Evolutionary conservation across 768 basidiomycete species (phyloP).

Genomic region (Hygrocybe coccinea): DNA sequence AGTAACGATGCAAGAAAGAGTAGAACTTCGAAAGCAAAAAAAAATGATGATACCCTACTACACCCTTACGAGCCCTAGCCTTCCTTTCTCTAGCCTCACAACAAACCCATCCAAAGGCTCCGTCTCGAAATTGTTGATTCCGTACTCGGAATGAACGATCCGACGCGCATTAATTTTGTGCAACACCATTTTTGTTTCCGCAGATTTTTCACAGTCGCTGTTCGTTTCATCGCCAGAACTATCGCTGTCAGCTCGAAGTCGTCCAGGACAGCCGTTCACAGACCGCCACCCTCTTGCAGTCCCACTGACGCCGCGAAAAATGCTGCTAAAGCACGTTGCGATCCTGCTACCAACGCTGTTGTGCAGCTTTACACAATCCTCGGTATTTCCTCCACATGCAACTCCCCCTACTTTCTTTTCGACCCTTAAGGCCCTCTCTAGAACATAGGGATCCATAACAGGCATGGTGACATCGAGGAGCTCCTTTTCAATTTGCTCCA

Average conservation of each 20-base stretch:
- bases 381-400: neutral
- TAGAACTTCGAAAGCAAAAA: neutral
- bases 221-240: conserved; percentile 26
- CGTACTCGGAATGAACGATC: conserved; percentile 64
- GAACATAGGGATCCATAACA: conserved; percentile 39
- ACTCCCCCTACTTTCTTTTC: conserved; percentile 1
- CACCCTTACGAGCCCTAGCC: conserved; percentile 45
- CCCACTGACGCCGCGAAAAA: neutral
- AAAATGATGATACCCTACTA: neutral
- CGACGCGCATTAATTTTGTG: conserved; percentile 67
- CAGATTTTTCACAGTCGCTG: conserved; percentile 27
- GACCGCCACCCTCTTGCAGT: conserved; percentile 1
- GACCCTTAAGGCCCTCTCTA: conserved; percentile 34
- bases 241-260: conserved; percentile 6
- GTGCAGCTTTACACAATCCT: neutral
- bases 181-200: conserved; percentile 50
- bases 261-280: neutral
- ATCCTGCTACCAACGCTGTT: neutral
- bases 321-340: neutral
- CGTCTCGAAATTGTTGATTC: conserved; percentile 61
- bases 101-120: conserved; percentile 59
- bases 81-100: conserved; percentile 50
- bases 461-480: conserved; percentile 54
- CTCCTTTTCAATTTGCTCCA: conserved; percentile 42
- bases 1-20: too few relatives aligned